A percentile compares a stretch with the other conserved stretches of the same genome.
phyloP scores from a whole-genome alignment of 305 asterid species.

The Fraxinus paxiana region DNA sequence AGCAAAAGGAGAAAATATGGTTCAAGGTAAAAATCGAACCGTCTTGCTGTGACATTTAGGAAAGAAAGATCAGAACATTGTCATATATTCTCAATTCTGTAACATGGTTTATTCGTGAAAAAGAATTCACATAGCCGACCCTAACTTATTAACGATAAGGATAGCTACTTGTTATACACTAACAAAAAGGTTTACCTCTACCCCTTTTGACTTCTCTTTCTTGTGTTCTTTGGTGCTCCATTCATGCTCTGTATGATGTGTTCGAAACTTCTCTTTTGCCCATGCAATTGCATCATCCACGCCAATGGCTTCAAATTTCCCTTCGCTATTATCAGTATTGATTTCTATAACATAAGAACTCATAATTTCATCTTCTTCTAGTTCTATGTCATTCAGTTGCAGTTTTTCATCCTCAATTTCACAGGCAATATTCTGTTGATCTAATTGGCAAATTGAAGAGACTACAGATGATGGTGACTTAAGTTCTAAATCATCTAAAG shows the following conservation, averaged over 20 bases:
- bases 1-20: background rate
- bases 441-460: conserved; percentile 24
- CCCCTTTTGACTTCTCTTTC: background rate
- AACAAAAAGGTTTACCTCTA: background rate
- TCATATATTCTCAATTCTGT: background rate
- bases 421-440: background rate
- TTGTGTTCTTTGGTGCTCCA: background rate
- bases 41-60: background rate
- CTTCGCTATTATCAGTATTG: conserved; percentile 17
- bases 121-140: background rate
- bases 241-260: conserved; percentile 20
- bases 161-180: background rate
- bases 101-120: background rate
- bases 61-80: background rate
- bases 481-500: conserved; percentile 23
- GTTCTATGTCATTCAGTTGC: conserved; percentile 1
- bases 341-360: conserved; percentile 36
- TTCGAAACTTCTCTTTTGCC: conserved; percentile 38
- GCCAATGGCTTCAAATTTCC: conserved; percentile 22
- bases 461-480: conserved; percentile 29
- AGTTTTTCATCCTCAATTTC: background rate
- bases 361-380: conserved; percentile 24
- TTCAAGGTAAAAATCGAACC: background rate
- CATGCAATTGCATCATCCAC: conserved; percentile 43
- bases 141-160: background rate